Evolutionary conservation across 305 asterid species (phyloP), one percentile per base, ranked within the genome.

Genomic region (Nicotiana rustica): DNA sequence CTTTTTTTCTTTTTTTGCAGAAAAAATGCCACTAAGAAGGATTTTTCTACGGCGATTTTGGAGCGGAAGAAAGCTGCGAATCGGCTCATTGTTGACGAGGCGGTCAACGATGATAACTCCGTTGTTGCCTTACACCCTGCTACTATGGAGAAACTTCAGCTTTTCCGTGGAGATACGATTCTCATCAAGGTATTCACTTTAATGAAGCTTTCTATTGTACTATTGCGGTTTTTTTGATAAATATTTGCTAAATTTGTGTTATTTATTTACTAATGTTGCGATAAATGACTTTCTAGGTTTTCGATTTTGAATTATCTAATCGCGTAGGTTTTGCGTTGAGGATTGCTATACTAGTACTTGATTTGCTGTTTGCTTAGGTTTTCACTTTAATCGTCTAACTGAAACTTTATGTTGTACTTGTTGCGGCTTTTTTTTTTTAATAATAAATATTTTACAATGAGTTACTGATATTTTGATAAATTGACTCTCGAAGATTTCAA

Each of bases 121-220:
- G 93, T 89, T 21, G 92, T 93, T 56, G 80, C 93, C 31, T 90
- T 93, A 29, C 97, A 94, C 85, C 98, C 97, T 6, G 81, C 85
- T 44, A 91, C 97, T 14, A 92, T 91, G 98, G 97, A 94, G 71
- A 94, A 91, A 91, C 97, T 94, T 69, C 91, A 92, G 81, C 88
- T 94, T 82, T 94, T 91, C 79, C 96, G 97, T 3, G 97, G 96
- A 10, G 96, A 91, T 52, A 92, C 96, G 35, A 84, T 92, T 84
- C 60, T 94, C 84, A 84, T 94, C n/a, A 92, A 92, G 98, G 98
- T 94, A 62, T 66, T 8, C 13, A 66, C n/a, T 29, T 66, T 31
- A 12, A 6, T 35, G 7, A 65, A 29, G 5, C 38, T 65, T 10
- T 1, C 1, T 12, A 0, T 65, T 65, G 17, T 10, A 64, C 38